Evolutionary conservation across 768 basidiomycete species (phyloP).

Genomic region (Boletus fagicola): DNA sequence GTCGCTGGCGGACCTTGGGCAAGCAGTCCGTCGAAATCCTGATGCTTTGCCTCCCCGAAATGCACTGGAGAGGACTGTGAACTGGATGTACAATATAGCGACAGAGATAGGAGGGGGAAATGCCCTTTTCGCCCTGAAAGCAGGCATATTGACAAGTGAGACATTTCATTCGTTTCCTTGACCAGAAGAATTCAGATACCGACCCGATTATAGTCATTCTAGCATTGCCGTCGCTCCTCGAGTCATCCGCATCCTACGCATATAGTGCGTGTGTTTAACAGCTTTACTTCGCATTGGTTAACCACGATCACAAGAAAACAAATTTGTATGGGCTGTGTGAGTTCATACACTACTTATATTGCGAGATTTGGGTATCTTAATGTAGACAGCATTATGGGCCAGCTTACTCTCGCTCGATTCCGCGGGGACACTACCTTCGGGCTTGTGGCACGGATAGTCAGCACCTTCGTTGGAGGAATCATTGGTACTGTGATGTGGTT

Average conservation of each 20-base stretch:
- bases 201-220: constrained; percentile 45
- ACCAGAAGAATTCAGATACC: neutral
- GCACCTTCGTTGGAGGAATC: constrained; percentile 65
- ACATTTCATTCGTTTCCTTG: neutral
- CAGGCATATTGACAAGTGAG: constrained; percentile 59
- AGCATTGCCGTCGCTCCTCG: constrained; percentile 57
- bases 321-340: constrained; percentile 71
- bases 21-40: constrained; percentile 60
- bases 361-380: neutral
- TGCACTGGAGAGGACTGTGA: constrained; percentile 50
- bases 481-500: constrained; percentile 69
- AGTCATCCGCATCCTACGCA: constrained; percentile 53
- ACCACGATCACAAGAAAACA: constrained; percentile 43
- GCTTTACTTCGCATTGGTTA: constrained; percentile 4
- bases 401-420: constrained; percentile 67
- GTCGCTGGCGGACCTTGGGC: constrained; percentile 49
- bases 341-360: constrained; percentile 15
- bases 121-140: constrained; percentile 67
- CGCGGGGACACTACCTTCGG: constrained; percentile 74
- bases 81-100: constrained; percentile 40
- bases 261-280: constrained; percentile 43
- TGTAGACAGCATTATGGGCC: constrained; percentile 62
- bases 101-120: constrained; percentile 54
- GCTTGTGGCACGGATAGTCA: constrained; percentile 55
- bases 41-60: constrained; percentile 73